A percentile compares a stretch with the other conserved stretches of the same genome.
These are phyloP conservation scores for Lactifluus rugatus DNA, from an alignment of 768 basidiomycete species.

Conservation along the genomic window DNA sequence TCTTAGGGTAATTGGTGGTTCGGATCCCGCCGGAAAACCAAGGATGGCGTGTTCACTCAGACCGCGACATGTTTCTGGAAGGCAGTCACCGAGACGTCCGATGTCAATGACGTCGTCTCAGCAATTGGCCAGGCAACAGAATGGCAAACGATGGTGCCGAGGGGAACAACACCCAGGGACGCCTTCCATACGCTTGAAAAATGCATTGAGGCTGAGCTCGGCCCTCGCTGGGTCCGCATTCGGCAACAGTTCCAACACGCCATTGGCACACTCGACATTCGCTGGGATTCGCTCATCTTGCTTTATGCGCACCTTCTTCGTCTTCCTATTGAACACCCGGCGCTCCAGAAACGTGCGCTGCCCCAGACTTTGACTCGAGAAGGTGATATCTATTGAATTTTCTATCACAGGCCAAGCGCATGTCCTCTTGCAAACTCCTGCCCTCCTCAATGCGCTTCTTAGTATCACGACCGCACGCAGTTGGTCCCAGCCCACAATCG, in stretches of 20 bases:
- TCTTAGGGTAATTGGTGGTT: slow-evolving; percentile 92
- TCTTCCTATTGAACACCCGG: slow-evolving; percentile 39
- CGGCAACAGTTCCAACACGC: slow-evolving; percentile 31
- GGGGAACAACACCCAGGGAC: slow-evolving; percentile 21
- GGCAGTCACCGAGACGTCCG: slow-evolving; percentile 67
- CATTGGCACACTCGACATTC: slow-evolving; percentile 28
- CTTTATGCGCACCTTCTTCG: slow-evolving; percentile 83
- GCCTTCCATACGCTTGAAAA: slow-evolving; percentile 42
- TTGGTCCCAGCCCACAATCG: slow-evolving; percentile 76
- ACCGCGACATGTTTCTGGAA: slow-evolving; percentile 89
- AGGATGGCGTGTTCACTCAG: slow-evolving; percentile 75
- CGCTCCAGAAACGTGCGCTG: slow-evolving; percentile 50
- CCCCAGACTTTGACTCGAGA: neutral
- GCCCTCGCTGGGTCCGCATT: slow-evolving; percentile 46
- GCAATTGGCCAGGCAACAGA: slow-evolving; percentile 58
- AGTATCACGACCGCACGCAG: slow-evolving; percentile 77
- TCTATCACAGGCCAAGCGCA: slow-evolving; percentile 50
- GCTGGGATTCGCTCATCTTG: slow-evolving; percentile 54
- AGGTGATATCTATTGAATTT: neutral
- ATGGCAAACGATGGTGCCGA: slow-evolving; percentile 39
- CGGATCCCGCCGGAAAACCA: slow-evolving; percentile 77
- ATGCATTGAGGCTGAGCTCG: slow-evolving; percentile 39
- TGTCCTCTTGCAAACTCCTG: slow-evolving; percentile 62
- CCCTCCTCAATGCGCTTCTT: slow-evolving; percentile 69
- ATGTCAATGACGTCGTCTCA: slow-evolving; percentile 60